Conservation (phyloP, 345 rosid species). For the Gossypium raimondii region DNA sequence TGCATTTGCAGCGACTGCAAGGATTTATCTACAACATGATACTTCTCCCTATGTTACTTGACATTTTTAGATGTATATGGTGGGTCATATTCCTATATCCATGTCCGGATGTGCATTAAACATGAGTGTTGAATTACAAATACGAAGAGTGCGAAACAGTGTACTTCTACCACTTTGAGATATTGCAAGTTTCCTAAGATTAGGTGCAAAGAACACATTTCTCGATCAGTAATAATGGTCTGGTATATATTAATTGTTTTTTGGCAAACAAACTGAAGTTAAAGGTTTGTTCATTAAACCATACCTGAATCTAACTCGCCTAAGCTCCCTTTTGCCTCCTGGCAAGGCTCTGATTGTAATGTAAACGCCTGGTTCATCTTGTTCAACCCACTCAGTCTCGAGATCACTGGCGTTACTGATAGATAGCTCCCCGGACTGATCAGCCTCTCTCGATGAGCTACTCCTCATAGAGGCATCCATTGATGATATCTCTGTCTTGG, state of each 20-base stretch:
- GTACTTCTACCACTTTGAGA: neutral
- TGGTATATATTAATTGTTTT: neutral
- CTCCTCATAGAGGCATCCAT: slow-evolving; percentile 87
- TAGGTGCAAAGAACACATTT: slow-evolving; percentile 7
- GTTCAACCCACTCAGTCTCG: slow-evolving; percentile 90
- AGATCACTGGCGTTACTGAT: slow-evolving; percentile 87
- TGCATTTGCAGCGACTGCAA: neutral
- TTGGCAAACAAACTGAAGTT: neutral
- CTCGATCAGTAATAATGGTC: neutral
- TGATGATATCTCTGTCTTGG: slow-evolving; percentile 89
- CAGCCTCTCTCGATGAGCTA: slow-evolving; percentile 92
- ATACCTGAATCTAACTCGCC: slow-evolving; percentile 98
- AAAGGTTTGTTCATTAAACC: neutral
- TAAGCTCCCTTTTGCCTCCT: slow-evolving; percentile 86
- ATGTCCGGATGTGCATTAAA: too few species aligned
- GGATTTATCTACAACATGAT: too few species aligned
- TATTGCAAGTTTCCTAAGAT: neutral
- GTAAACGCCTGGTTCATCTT: slow-evolving; percentile 97
- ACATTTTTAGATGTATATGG: too few species aligned
- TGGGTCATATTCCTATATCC: too few species aligned
- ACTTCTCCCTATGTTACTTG: too few species aligned
- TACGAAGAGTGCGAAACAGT: too few species aligned
- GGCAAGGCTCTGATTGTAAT: slow-evolving; percentile 83
- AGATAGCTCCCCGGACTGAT: slow-evolving; percentile 75
- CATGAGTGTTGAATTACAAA: too few species aligned